Conservation (phyloP, 371 early-diverging fungal genomes). For the Batrachochytrium dendrobatidis region DNA sequence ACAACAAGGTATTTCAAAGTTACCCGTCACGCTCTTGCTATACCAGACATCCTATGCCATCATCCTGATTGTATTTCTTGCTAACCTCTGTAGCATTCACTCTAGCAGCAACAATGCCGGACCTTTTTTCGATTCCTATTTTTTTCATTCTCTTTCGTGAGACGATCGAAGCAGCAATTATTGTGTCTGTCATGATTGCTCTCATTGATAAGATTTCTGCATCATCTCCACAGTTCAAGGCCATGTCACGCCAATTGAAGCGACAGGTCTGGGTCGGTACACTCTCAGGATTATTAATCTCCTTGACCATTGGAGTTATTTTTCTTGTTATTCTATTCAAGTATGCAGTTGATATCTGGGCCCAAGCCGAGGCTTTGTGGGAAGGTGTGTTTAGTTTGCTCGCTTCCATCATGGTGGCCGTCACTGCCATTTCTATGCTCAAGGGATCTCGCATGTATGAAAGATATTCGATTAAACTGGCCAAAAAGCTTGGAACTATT, state of each 20-base stretch:
- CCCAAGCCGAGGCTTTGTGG: conserved; percentile 64
- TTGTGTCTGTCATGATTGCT: conserved; percentile 70
- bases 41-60: no score
- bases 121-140: conserved; percentile 60
- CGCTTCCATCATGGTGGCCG: conserved; percentile 55
- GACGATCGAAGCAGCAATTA: conserved; percentile 74
- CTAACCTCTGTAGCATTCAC: no score
- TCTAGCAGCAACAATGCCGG: conserved; percentile 1
- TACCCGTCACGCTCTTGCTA: no score
- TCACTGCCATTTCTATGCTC: conserved; percentile 68
- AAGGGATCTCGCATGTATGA: conserved; percentile 59
- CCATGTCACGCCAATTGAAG: conserved; percentile 23
- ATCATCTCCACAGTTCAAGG: conserved; percentile 30
- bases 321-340: conserved; percentile 69
- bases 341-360: conserved; percentile 63
- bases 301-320: conserved; percentile 55
- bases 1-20: no score
- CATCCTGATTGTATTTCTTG: no score
- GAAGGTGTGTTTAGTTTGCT: conserved; percentile 71
- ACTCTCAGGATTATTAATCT: conserved; percentile 12
- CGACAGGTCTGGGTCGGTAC: conserved; percentile 45
- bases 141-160: conserved; percentile 82
- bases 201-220: conserved; percentile 44
- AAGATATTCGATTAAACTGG: conserved; percentile 36
- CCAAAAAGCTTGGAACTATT: not conserved